A percentile compares a stretch with the other conserved stretches of the same genome.
Evolutionary conservation across 2,329 filamentous ascomycete genomes (phyloP).

Genomic region (Ascochyta fabae): DNA sequence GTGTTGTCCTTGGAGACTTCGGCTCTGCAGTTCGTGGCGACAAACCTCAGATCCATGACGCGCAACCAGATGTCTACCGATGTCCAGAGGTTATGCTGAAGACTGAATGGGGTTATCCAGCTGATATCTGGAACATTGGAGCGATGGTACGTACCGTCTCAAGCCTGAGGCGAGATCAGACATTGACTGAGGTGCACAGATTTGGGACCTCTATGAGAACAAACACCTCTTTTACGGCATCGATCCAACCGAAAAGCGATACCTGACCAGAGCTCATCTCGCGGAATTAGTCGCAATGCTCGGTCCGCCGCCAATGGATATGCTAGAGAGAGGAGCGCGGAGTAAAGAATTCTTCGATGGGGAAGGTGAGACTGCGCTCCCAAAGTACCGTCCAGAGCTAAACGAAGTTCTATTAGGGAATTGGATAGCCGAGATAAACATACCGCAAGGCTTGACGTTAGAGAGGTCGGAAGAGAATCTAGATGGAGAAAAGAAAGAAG

Average conservation of each 20-base stretch:
- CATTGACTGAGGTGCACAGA: constrained; percentile 23
- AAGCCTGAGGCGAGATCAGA: not conserved
- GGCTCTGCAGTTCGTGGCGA: constrained; percentile 18
- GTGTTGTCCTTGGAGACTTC: constrained; percentile 43
- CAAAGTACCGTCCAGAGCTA: not conserved
- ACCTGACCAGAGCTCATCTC: constrained; percentile 35
- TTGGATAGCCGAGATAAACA: constrained; percentile 23
- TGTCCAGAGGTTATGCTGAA: constrained; percentile 50
- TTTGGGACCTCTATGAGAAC: constrained; percentile 49
- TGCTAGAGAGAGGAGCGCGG: constrained; percentile 18
- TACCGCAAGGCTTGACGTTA: constrained; percentile 17
- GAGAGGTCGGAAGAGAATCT: constrained; percentile 27
- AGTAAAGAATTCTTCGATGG: constrained; percentile 26
- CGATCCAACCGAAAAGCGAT: constrained; percentile 27
- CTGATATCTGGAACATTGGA: constrained; percentile 51
- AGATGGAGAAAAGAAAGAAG: constrained; percentile 28
- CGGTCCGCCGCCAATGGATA: constrained; percentile 24
- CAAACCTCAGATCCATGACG: constrained; percentile 30
- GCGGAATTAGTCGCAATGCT: constrained; percentile 34
- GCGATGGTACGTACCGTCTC: constrained; percentile 38
- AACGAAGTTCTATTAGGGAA: constrained; percentile 12
- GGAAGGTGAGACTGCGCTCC: constrained; percentile 15
- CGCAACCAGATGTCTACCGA: constrained; percentile 47
- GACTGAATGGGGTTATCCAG: constrained; percentile 44
- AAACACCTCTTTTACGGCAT: constrained; percentile 38